These are phyloP conservation scores for Mortierella claussenii DNA, from an alignment of 192 early-diverging fungal genomes.

Conservation along the genomic window DNA sequence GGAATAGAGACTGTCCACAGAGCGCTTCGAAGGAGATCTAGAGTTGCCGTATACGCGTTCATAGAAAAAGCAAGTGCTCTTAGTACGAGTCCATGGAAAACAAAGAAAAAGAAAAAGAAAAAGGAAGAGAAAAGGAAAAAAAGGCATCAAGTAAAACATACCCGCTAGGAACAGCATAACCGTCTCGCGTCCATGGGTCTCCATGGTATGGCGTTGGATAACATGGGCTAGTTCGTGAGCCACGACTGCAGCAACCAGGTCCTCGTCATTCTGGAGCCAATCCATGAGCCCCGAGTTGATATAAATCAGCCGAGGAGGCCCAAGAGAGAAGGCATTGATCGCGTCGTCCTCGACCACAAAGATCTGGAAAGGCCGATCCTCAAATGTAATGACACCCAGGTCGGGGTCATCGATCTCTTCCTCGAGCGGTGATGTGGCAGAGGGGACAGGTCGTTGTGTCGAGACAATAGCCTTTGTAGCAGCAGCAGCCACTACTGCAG, in stretches of 20 bases:
- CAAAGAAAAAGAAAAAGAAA: background rate
- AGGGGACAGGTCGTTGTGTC: conserved; percentile 7
- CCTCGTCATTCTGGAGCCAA: conserved; percentile 55
- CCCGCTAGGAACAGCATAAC: background rate
- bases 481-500: background rate
- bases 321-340: conserved; percentile 51
- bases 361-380: conserved; percentile 48
- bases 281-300: conserved; percentile 52
- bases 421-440: conserved; percentile 2
- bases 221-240: conserved; percentile 68
- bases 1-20: conserved; percentile 37
- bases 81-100: too few relatives aligned
- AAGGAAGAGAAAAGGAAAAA: background rate
- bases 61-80: background rate
- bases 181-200: conserved; percentile 50
- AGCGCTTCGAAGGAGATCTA: conserved; percentile 32
- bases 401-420: conserved; percentile 22
- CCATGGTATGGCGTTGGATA: conserved; percentile 65
- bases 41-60: background rate
- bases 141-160: background rate
- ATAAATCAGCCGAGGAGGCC: conserved; percentile 37
- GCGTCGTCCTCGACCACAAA: conserved; percentile 46
- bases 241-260: conserved; percentile 59
- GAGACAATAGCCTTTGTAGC: conserved; percentile 24
- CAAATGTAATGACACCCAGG: conserved; percentile 15